Conservation (phyloP, 805 yeast species). For the Kodamaea restingae region DNA sequence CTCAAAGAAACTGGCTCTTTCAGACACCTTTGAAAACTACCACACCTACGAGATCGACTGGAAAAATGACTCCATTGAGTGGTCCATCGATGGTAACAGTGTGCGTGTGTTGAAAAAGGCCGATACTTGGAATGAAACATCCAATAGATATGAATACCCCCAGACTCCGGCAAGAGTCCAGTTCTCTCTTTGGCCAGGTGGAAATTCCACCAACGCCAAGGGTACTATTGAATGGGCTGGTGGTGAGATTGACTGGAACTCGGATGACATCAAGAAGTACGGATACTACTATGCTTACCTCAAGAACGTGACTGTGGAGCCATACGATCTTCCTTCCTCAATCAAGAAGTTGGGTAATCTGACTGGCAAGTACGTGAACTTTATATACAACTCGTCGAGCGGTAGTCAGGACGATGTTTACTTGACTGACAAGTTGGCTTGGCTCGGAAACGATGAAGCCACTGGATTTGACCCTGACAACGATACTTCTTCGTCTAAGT, state of each 20-base stretch:
- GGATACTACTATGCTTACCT: conserved; percentile 80
- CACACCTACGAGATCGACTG: conserved; percentile 80
- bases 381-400: conserved; percentile 43
- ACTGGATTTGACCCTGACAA: conserved; percentile 61
- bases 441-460: conserved; percentile 53
- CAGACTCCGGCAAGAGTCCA: conserved; percentile 75
- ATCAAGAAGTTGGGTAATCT: conserved; percentile 22
- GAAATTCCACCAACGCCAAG: conserved; percentile 45
- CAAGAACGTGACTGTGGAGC: conserved; percentile 54
- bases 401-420: conserved; percentile 37
- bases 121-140: conserved; percentile 62
- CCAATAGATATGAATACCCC: conserved; percentile 54
- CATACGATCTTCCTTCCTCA: conserved; percentile 69
- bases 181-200: conserved; percentile 78
- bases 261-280: conserved; percentile 62
- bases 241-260: conserved; percentile 80
- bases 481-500: conserved; percentile 12
- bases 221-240: conserved; percentile 87
- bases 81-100: conserved; percentile 68
- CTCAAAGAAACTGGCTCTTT: conserved; percentile 38
- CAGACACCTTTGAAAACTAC: conserved; percentile 60
- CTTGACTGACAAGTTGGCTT: conserved; percentile 60
- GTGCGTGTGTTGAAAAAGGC: conserved; percentile 62
- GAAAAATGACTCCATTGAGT: conserved; percentile 64
- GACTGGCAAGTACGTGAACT: conserved; percentile 42